phyloP scores from a whole-genome alignment of 2,329 filamentous ascomycete genomes.

The Aspergillus pseudoviridinutans region DNA sequence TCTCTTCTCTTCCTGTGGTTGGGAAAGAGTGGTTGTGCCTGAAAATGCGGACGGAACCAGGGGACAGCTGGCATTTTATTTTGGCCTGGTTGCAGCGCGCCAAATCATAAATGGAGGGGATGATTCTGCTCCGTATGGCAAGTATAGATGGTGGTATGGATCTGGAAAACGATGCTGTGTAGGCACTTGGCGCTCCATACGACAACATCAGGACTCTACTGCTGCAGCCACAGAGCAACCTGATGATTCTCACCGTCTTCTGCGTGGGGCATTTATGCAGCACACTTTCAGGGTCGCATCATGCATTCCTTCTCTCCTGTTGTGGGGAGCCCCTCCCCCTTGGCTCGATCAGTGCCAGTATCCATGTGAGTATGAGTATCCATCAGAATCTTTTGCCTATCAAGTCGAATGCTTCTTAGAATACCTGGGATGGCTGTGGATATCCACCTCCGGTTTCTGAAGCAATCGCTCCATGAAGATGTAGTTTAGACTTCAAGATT shows the following conservation, averaged over 20 bases:
- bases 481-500: neutral
- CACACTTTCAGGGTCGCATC: slow-evolving; percentile 10
- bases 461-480: neutral
- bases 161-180: neutral
- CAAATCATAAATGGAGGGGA: neutral
- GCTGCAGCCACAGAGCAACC: slow-evolving; percentile 1
- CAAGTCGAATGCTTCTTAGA: neutral
- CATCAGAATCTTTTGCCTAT: neutral
- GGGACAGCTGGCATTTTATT: slow-evolving; percentile 7
- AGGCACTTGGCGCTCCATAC: neutral
- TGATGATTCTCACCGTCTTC: slow-evolving; percentile 15
- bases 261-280: slow-evolving; percentile 10
- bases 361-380: neutral
- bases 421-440: neutral
- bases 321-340: neutral
- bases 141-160: neutral
- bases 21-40: slow-evolving; percentile 4
- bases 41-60: slow-evolving; percentile 4
- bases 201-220: neutral
- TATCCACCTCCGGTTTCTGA: neutral
- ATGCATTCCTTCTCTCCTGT: slow-evolving; percentile 9
- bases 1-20: slow-evolving; percentile 7
- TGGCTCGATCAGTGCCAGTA: neutral
- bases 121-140: neutral
- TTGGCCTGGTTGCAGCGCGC: neutral